Conservation (phyloP, 1,284 basidiomycete genomes). For the Tremellales sp. region DNA sequence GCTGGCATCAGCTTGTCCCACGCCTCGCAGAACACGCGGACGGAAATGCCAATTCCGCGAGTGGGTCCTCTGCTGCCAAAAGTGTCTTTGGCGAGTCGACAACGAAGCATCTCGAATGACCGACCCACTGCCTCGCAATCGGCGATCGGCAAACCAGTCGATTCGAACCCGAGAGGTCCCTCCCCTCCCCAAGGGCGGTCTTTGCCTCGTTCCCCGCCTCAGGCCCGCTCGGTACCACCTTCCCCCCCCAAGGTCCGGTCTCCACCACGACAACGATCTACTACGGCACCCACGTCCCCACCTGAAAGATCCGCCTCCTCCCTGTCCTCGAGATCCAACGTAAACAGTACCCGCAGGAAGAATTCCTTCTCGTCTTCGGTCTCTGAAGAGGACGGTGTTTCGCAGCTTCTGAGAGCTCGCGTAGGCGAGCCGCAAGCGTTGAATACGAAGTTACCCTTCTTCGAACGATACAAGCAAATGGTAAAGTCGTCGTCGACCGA, state of each 20-base stretch:
- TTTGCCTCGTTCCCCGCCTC: constrained; percentile 20
- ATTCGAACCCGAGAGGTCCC: neutral
- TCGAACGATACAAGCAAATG: constrained; percentile 54
- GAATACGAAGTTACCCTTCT: constrained; percentile 39
- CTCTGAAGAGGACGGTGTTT: constrained; percentile 14
- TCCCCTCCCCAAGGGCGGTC: constrained; percentile 9
- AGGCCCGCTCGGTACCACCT: constrained; percentile 12
- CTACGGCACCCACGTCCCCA: constrained; percentile 7
- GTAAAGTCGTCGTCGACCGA: constrained; percentile 13
- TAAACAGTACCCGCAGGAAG: constrained; percentile 9
- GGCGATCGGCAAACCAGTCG: neutral
- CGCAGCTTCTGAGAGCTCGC: constrained; percentile 13
- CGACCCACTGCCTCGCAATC: neutral
- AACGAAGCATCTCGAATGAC: neutral
- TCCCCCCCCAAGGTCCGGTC: neutral
- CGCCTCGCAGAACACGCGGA: neutral
- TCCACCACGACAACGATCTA: neutral
- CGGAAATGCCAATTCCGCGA: constrained; percentile 13
- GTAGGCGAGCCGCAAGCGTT: constrained; percentile 4
- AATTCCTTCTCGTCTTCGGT: constrained; percentile 17
- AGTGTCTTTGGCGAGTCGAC: constrained; percentile 39
- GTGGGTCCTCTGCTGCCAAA: constrained; percentile 39
- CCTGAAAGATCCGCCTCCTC: constrained; percentile 23
- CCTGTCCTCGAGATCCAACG: constrained; percentile 11
- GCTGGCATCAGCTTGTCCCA: constrained; percentile 35